Base-by-base conservation (phyloP, 1,284 basidiomycete genomes). In the Rhodotorula sp. region DNA sequence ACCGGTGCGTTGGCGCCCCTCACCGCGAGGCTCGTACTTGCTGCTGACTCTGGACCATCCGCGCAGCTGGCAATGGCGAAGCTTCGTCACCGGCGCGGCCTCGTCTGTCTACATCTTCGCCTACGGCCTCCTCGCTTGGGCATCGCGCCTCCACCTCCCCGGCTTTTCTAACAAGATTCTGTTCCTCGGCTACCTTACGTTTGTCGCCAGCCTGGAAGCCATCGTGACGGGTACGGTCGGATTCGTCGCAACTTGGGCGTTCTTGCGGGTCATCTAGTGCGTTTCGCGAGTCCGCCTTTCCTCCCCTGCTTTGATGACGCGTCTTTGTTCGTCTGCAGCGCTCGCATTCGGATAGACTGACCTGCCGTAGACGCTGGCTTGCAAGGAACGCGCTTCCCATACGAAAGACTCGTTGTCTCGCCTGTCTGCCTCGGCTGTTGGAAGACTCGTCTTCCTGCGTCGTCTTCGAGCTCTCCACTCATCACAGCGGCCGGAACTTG, bases 11-110 rank as follows among this genome's bases (percentile, higher is more conserved):
- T 1, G 15, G 9, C 5, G 11, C 11, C n/a, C 3, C 3, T 47
- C n/a, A 30, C 29, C 10, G 24, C 20, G 24, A 51, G 29, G 6
- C 4, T 11, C 48, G n/a, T 39, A 15, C 20, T 8, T 8, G 8
- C 0, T 19, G 0, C 55, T 39, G 7, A 27, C 32, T 6, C 49
- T 9, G 17, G 2, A 24, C 30, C 27, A 19, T 47, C 0, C 19
- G 36, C 56, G 27, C 59, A 89, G 91, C 72, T 99, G 94, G 94
- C 94, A 99, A 73, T 98, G 95, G 94, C 86, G 93, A 53, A 86
- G 92, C 8, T 97, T 98, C 85, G 79, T 96, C 73, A 90, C 89
- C n/a, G 95, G 94, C 44, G 95, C 94, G 10, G 93, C 93, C 29
- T 91, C 90, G 69, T 90, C 94, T 0, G 88, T 96, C 80, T 99